Evolutionary conservation across 352 stramenopile species (phyloP).

Genomic region (Globisporangium takayamanum): DNA sequence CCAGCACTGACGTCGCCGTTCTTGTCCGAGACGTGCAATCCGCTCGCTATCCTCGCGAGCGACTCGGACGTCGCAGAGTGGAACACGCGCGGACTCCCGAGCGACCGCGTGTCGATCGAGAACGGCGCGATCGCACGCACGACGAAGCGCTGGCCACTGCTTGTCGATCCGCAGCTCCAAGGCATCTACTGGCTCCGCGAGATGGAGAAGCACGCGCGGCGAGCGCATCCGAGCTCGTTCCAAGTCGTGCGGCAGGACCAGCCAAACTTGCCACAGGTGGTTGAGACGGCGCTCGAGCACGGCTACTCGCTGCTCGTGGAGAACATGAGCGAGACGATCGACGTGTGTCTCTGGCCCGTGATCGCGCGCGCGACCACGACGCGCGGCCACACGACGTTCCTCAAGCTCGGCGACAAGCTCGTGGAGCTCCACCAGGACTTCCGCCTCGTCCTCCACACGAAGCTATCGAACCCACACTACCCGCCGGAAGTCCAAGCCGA

Average conservation of each 20-base stretch:
- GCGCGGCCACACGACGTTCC: constrained; percentile 60
- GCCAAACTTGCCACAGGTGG: constrained; percentile 54
- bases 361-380: constrained; percentile 70
- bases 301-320: constrained; percentile 82
- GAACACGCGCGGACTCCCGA: constrained; percentile 80
- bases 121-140: constrained; percentile 86
- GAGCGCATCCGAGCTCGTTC: constrained; percentile 32
- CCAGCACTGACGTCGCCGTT: constrained; percentile 8
- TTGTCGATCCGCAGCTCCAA: constrained; percentile 90
- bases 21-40: constrained; percentile 38
- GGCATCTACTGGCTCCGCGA: constrained; percentile 85
- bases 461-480: constrained; percentile 91
- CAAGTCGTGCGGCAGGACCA: constrained; percentile 83
- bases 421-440: constrained; percentile 82
- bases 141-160: constrained; percentile 77
- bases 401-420: constrained; percentile 86
- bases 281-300: constrained; percentile 79
- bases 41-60: constrained; percentile 64
- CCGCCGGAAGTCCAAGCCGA: constrained; percentile 89
- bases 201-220: constrained; percentile 68
- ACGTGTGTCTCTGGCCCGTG: constrained; percentile 81
- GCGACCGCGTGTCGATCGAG: constrained; percentile 86
- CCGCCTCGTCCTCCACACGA: constrained; percentile 88
- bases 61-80: constrained; percentile 82
- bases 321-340: constrained; percentile 85